Percentiles rank a stretch among this genome's conserved stretches.
Evolutionary conservation across 768 basidiomycete species (phyloP).

Genomic region (Rhizopogon vinicolor): DNA sequence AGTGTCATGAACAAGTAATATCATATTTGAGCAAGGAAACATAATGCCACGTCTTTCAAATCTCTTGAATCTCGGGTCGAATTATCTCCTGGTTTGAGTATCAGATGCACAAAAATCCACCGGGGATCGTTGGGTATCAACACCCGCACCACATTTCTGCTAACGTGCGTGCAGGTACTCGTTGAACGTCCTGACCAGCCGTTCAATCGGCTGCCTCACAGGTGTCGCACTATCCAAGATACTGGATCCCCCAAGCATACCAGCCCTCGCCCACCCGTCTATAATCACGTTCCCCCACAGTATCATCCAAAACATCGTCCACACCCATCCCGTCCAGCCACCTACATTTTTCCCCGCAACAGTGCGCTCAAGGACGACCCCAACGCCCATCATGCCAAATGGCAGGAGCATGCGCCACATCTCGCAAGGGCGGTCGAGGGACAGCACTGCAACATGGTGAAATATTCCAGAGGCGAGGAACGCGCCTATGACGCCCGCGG

Average conservation of each 20-base stretch:
- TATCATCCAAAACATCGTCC: slow-evolving; percentile 28
- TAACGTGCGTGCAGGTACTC: slow-evolving; percentile 6
- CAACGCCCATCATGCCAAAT: slow-evolving; percentile 53
- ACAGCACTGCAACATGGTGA: slow-evolving; percentile 49
- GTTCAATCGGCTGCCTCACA: slow-evolving; percentile 8
- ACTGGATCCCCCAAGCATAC: slow-evolving; percentile 6
- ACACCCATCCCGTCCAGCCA: slow-evolving; percentile 28
- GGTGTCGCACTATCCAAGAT: slow-evolving; percentile 6
- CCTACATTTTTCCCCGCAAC: slow-evolving; percentile 22
- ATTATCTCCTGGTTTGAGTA: not conserved
- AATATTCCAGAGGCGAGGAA: slow-evolving; percentile 55
- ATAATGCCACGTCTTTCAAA: no score
- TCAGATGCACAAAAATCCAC: not conserved
- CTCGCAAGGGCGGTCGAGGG: slow-evolving; percentile 43
- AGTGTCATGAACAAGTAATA: no score
- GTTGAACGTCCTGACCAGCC: slow-evolving; percentile 7
- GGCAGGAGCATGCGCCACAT: slow-evolving; percentile 38
- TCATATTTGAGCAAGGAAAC: no score
- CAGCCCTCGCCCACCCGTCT: slow-evolving; percentile 16
- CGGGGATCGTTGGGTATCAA: no score
- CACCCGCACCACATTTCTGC: not conserved
- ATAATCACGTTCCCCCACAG: slow-evolving; percentile 18
- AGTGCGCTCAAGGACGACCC: slow-evolving; percentile 40
- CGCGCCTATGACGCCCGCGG: slow-evolving; percentile 46
- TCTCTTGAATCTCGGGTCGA: no score